Evolutionary conservation across 2,329 filamentous ascomycete genomes (phyloP), one percentile per base, ranked within the genome.

Genomic region (Aspergillus felis): DNA sequence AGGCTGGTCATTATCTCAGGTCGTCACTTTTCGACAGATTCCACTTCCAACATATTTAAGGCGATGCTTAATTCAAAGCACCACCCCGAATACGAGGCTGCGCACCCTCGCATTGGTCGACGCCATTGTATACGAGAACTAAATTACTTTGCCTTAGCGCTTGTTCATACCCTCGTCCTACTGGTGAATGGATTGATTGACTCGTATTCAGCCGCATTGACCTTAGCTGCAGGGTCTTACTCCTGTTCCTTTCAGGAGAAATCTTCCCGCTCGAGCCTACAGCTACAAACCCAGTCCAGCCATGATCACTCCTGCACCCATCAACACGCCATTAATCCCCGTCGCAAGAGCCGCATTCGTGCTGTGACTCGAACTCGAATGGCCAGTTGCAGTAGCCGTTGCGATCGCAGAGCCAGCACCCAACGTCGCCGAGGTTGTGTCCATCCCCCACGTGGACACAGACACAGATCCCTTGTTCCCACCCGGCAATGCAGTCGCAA

Each of bases 1-100:
- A 72, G 32, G 5, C 22, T 28, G 32, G 50, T 55, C 41, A 24
- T 22, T n/a, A 57, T 24, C 10, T 42, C 9, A 12, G 28, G 4
- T 29, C 28, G 1, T 29, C 10, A 12, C 9, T 9, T 29, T 12
- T 29, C 10, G 9, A 25, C 3, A 25, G 24, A 25, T 25, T 25
- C 24, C 3, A 1, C 24, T 25, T 2, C 4, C 24, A 25, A 25
- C 24, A 4, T 25, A 25, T 25, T 25, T 25, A 29, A 29, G 38
- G 12, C 32, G 6, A 17, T 25, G 4, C 12, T 35, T 35, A 9
- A 44, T 44, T 22, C 7, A 7, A 12, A 4, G 1, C 20, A 44
- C 4, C 3, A n/a, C 7, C n/a, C 1, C 20, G 41, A 44, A 44
- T 42, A 42, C 41, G 41, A 22, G n/a, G 1, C 41, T 4, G 7